Base-by-base conservation (phyloP, 2,329 filamentous ascomycete genomes). In the Alternaria metachromatica region DNA sequence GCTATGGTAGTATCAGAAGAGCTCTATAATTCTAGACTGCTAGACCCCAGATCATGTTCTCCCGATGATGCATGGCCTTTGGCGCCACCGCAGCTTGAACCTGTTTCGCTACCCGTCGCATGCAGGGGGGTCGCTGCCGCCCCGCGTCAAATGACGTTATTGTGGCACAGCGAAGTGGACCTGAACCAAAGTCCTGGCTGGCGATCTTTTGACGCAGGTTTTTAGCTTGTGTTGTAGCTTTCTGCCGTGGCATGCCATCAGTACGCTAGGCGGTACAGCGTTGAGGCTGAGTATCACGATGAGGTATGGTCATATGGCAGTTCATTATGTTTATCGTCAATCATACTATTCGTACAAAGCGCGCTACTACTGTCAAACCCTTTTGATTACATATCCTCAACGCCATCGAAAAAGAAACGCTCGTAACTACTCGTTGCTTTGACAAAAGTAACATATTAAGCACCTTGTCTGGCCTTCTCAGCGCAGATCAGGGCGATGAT, bases 401-500 rank as follows among this genome's bases (percentile, higher is more conserved):
- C 21, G 6, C 43, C 28, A 28, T 11, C 9, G 28, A 30, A 33
- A 33, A 54, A 23, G 21, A 51, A 51, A 46, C 37, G 15, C 60
- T 44, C 13, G 3, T 21, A 13, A 30, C 20, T 23, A 18, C 30
- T 41, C 28, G 6, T 53, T 53, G 30, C 49, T 25, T 53, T 25
- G 8, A 41, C 33, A 56, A 46, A 46, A 21, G 20, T 20, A 55
- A 33, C 11, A 30, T 5, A 59, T 45, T 71, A 78, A 45, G 75
- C 68, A 20, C 83, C 82, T 67, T 85, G 84, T 65, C 84, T 79
- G 6, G 84, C 84, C 76, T 85, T 85, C 80, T 85, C 84, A 3
- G 84, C 81, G 69, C 84, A 85, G 58, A 85, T 85, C 67, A 85
- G 68, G 2, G 84, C 84, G 63, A 85, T 85, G 59, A 85, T 84